A percentile compares a stretch with the other conserved stretches of the same genome.
These are phyloP conservation scores for Ceratocystis huliohia DNA, from an alignment of 2,329 filamentous ascomycete genomes.

Conservation along the genomic window DNA sequence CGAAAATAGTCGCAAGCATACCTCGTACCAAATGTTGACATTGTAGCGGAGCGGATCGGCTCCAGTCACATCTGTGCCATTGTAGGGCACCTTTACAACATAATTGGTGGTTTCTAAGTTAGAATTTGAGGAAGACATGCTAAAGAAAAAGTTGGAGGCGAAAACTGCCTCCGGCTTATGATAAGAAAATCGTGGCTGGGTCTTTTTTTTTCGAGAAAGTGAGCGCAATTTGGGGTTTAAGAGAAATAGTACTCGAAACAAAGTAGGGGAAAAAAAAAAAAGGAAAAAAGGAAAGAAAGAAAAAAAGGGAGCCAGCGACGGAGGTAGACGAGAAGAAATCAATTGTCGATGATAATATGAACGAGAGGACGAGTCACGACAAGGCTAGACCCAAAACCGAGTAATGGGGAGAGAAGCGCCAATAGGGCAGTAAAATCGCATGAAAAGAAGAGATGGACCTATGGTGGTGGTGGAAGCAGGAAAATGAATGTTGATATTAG, in stretches of 20 bases:
- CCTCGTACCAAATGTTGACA: conserved; percentile 68
- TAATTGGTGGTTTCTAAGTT: conserved; percentile 36
- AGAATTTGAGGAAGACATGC: conserved; percentile 28
- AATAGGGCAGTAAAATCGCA: not conserved
- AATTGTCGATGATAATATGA: not conserved
- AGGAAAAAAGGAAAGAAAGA: not conserved
- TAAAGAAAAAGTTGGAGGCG: not conserved
- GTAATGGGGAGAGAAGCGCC: not conserved
- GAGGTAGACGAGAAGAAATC: not conserved
- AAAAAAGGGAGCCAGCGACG: not conserved
- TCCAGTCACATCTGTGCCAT: conserved; percentile 50
- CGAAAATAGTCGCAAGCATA: conserved; percentile 29
- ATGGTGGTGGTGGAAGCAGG: too few species aligned
- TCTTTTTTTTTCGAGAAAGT: not conserved
- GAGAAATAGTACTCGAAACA: not conserved
- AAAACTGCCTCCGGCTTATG: not conserved
- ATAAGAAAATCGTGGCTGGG: conserved; percentile 1
- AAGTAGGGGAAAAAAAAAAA: not conserved
- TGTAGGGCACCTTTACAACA: conserved; percentile 43
- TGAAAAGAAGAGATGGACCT: not conserved
- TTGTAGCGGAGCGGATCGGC: conserved; percentile 55
- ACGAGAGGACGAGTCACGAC: conserved; percentile 1
- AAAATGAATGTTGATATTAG: not conserved
- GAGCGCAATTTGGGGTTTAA: not conserved
- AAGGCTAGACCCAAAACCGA: not conserved